Conservation (phyloP, 1,284 basidiomycete genomes). For the Ceratobasidium sp. region DNA sequence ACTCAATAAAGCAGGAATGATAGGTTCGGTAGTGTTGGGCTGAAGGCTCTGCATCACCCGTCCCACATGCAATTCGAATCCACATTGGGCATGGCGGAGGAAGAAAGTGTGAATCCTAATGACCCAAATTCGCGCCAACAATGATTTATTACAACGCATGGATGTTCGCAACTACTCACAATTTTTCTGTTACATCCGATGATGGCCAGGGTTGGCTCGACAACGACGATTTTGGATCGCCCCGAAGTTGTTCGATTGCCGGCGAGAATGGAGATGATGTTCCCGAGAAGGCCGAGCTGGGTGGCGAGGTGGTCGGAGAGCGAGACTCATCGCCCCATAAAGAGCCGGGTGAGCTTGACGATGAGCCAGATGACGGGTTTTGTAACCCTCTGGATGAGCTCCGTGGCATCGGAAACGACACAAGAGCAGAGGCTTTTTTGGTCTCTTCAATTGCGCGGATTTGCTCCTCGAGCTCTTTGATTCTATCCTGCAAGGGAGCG, state of each 20-base stretch:
- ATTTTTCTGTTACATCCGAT: not conserved
- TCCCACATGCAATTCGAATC: conserved; percentile 18
- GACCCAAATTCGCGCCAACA: not conserved
- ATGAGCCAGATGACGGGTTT: no score
- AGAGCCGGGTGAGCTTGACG: no score
- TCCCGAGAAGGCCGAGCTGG: no score
- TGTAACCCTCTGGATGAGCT: no score
- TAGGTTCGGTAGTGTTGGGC: not conserved
- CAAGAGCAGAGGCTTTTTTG: not conserved
- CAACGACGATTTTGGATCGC: not conserved
- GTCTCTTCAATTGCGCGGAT: conserved; percentile 1
- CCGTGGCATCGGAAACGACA: not conserved
- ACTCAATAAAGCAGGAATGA: conserved; percentile 18
- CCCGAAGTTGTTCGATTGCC: no score
- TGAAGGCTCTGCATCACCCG: not conserved
- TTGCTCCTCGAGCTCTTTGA: conserved; percentile 22
- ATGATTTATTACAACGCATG: not conserved
- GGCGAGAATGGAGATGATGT: no score
- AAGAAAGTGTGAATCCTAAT: conserved; percentile 2
- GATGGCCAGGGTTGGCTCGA: no score
- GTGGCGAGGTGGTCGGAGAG: no score
- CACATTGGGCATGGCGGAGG: not conserved
- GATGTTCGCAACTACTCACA: not conserved
- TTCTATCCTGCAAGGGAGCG: conserved; percentile 10
- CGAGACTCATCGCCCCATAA: no score